Evolutionary conservation across 208 protist genomes (phyloP).

Genomic region (Leishmania arabica): DNA sequence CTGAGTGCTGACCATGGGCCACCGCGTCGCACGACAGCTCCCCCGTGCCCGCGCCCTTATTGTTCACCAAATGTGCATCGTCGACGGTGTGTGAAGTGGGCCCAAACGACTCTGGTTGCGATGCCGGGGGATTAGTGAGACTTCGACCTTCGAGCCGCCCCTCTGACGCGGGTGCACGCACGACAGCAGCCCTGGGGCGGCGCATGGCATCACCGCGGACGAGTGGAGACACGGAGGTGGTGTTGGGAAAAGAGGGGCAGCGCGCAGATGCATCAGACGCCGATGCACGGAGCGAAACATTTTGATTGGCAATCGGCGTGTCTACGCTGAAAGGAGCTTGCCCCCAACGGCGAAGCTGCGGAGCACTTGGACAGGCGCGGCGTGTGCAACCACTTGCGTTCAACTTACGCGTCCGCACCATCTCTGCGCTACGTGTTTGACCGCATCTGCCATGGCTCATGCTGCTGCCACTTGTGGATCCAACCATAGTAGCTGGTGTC

Average conservation of each 20-base stretch:
- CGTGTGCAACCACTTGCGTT: background rate
- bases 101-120: background rate
- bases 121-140: background rate
- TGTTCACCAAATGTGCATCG: background rate
- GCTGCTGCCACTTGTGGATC: background rate
- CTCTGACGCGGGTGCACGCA: background rate
- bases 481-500: background rate
- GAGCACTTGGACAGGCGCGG: slow-evolving; percentile 18
- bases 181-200: background rate
- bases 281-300: background rate
- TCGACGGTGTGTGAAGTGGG: background rate
- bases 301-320: background rate
- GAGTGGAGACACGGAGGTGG: background rate
- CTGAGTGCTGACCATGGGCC: background rate
- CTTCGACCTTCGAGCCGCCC: background rate
- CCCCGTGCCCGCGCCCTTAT: too few species aligned
- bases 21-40: background rate
- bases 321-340: background rate
- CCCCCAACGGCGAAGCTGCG: slow-evolving; percentile 4
- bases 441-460: background rate
- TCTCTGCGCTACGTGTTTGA: background rate
- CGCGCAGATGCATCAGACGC: background rate
- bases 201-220: background rate
- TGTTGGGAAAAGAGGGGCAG: background rate
- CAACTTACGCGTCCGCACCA: background rate